Evolutionary conservation across 805 yeast species (phyloP).

Genomic region (Starmerella apicola): DNA sequence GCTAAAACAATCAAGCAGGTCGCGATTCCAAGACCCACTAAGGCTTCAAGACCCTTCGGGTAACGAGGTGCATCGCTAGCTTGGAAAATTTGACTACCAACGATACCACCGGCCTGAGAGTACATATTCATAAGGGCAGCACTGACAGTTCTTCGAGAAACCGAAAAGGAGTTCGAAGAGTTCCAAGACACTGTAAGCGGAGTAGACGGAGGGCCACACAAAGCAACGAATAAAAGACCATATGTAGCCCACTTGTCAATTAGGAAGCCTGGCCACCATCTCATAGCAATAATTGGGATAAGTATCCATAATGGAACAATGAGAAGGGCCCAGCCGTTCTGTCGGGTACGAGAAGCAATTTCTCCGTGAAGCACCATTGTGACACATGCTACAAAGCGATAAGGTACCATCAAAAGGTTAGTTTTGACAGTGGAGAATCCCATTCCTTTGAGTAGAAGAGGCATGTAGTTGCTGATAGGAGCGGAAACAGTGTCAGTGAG

Average conservation of each 20-base stretch:
- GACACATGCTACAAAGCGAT: conserved; percentile 22
- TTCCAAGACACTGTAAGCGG: conserved; percentile 33
- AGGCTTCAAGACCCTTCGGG: conserved; percentile 38
- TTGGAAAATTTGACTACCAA: conserved; percentile 45
- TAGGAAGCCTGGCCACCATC: conserved; percentile 21
- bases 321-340: conserved; percentile 12
- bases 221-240: conserved; percentile 22
- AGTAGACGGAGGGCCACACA: conserved; percentile 24
- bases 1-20: conserved; percentile 17
- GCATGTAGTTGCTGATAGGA: conserved; percentile 35
- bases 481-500: conserved; percentile 31
- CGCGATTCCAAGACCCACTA: conserved; percentile 22
- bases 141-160: conserved; percentile 51
- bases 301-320: conserved; percentile 17
- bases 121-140: conserved; percentile 55
- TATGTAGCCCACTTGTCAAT: conserved; percentile 24
- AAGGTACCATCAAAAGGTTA: conserved; percentile 44
- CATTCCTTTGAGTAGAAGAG: conserved; percentile 36
- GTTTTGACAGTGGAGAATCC: conserved; percentile 41
- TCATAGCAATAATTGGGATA: conserved; percentile 16
- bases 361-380: conserved; percentile 21
- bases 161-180: conserved; percentile 50
- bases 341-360: conserved; percentile 4
- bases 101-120: conserved; percentile 46
- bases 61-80: conserved; percentile 48